Evolutionary conservation across 2,329 filamentous ascomycete genomes (phyloP), one percentile per base, ranked within the genome.

Genomic region (Alternaria metachromatica): DNA sequence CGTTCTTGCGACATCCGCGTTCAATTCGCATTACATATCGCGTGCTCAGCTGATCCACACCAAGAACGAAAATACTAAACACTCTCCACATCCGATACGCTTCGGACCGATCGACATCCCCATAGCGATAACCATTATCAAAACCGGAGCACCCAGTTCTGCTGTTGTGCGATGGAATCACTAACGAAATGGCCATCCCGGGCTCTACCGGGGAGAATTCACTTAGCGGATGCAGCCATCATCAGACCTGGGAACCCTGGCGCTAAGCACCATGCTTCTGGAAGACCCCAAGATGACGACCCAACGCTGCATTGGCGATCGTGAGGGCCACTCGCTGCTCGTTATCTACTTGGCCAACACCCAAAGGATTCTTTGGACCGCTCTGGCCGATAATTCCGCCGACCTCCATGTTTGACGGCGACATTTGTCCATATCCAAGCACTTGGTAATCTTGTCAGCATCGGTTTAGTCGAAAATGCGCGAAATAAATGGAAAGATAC

Each of bases 331-430:
- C 21, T 41, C 28, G 20, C 18, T 50, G n/a, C 18, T 25, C 45
- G 45, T 62, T 58, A 58, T 62, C 60, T 58, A 49, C 55, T 58
- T 62, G 55, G 60, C 55, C 26, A 37, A 53, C n/a, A 58, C 3
- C 18, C 20, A 18, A 37, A 48, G 49, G 48, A 28, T 25, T 25
- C 18, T n/a, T 9, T 57, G 30, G 55, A 55, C 30, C 48, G 55
- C 51, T 58, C 60, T 62, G 48, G 48, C 21, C 51, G 55, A 45
- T 30, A n/a, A 30, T 33, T 59, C 10, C 18, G 41, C 58, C 55
- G 55, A 43, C 30, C 49, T 23, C 49, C 49, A 51, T 15, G 28
- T 33, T 51, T 2, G 28, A 10, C 7, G 28, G 20, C 18, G 49
- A 37, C 18, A 18, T 41, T 37, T 6, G 30, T 3, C 30, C 30